These are phyloP conservation scores for Sporothrix curviconia DNA, from an alignment of 2,329 filamentous ascomycete genomes.

Conservation along the genomic window DNA sequence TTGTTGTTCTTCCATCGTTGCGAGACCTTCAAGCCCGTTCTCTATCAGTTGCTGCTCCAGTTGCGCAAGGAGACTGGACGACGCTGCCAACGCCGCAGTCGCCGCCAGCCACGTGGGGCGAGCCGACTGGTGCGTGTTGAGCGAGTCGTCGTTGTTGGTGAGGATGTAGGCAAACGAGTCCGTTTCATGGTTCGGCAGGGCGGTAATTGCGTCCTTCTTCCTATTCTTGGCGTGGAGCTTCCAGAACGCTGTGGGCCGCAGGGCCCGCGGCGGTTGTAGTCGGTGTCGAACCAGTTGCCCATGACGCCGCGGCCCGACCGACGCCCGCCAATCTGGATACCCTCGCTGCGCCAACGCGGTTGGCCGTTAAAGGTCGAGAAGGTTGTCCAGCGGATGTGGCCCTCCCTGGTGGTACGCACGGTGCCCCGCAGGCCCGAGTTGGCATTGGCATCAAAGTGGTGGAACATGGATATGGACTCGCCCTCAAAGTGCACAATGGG, in stretches of 20 bases:
- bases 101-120: too few relatives aligned
- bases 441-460: slow-evolving; percentile 61
- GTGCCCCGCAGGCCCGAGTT: slow-evolving; percentile 59
- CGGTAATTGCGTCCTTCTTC: background rate
- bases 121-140: too few relatives aligned
- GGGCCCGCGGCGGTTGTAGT: slow-evolving; percentile 62
- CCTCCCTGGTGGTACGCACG: slow-evolving; percentile 59
- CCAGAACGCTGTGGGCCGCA: slow-evolving; percentile 71
- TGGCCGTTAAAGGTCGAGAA: slow-evolving; percentile 58
- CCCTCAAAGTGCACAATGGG: slow-evolving; percentile 66
- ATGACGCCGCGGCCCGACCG: slow-evolving; percentile 60
- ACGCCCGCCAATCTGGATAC: slow-evolving; percentile 65
- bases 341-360: slow-evolving; percentile 70
- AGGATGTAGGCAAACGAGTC: slow-evolving; percentile 11
- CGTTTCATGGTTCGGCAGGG: background rate
- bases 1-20: too few relatives aligned
- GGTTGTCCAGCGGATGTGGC: slow-evolving; percentile 69
- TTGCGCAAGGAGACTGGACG: too few relatives aligned
- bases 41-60: too few relatives aligned
- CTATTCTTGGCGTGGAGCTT: slow-evolving; percentile 42
- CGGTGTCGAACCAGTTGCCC: slow-evolving; percentile 74
- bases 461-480: slow-evolving; percentile 54
- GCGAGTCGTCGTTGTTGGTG: background rate
- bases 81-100: too few relatives aligned
- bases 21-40: too few relatives aligned